Evolutionary conservation across 129 eudicot species (phyloP).

Genomic region (Chrysanthemum lavandulifolium): DNA sequence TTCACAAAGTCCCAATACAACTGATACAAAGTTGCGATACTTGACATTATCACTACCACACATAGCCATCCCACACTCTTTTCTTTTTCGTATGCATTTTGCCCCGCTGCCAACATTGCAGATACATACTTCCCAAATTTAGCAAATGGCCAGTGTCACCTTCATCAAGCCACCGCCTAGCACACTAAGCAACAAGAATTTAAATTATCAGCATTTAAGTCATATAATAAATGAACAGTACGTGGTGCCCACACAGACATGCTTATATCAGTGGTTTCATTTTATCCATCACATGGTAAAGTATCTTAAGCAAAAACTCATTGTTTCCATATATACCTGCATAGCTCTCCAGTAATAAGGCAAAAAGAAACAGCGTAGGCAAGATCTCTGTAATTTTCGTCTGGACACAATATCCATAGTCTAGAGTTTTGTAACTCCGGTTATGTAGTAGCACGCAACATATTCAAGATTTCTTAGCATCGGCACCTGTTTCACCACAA

Average conservation of each 20-base stretch:
- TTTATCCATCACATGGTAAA: background rate
- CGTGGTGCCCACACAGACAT: background rate
- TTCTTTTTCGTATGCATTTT: slow-evolving; percentile 94
- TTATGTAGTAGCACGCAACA: slow-evolving; percentile 83
- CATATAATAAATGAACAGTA: background rate
- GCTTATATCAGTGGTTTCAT: background rate
- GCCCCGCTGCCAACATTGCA: slow-evolving; percentile 99
- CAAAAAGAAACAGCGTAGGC: slow-evolving; percentile 96
- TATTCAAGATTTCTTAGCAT: slow-evolving; percentile 88
- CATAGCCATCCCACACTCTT: slow-evolving; percentile 67
- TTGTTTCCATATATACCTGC: slow-evolving; percentile 58
- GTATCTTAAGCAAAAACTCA: background rate
- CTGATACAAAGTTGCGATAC: slow-evolving; percentile 85
- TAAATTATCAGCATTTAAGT: background rate
- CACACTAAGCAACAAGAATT: slow-evolving; percentile 57
- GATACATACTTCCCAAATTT: slow-evolving; percentile 95
- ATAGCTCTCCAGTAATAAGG: slow-evolving; percentile 99
- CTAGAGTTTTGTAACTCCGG: slow-evolving; percentile 90
- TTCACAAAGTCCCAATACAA: slow-evolving; percentile 98
- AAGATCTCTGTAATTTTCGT: slow-evolving; percentile 72
- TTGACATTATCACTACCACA: slow-evolving; percentile 74
- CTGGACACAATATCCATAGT: slow-evolving; percentile 74
- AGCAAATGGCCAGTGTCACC: slow-evolving; percentile 78
- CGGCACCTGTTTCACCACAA: slow-evolving; percentile 58
- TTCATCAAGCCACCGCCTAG: slow-evolving; percentile 97